These are phyloP conservation scores for Gyromitra esculenta DNA, from an alignment of 2,329 filamentous ascomycete genomes.

Conservation along the genomic window DNA sequence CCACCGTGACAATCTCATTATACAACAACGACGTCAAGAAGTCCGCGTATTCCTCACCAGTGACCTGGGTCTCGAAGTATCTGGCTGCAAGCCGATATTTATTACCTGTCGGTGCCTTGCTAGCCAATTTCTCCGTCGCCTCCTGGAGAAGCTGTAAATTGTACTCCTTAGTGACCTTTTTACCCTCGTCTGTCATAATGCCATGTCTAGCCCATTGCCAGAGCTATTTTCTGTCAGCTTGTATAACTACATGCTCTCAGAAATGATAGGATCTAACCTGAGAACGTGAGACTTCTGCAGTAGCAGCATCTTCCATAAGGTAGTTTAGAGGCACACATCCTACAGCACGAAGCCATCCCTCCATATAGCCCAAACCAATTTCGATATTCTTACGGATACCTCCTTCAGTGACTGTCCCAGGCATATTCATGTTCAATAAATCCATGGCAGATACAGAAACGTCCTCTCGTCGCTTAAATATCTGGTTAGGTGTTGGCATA, in stretches of 20 bases:
- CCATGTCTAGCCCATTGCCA: constrained; percentile 82
- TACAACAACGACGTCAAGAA: constrained; percentile 85
- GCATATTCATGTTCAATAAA: constrained; percentile 97
- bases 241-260: not conserved
- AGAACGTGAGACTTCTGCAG: constrained; percentile 90
- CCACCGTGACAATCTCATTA: constrained; percentile 83
- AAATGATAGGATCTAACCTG: constrained; percentile 73
- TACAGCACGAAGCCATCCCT: constrained; percentile 93
- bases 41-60: constrained; percentile 96
- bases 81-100: constrained; percentile 90
- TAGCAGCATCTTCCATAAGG: constrained; percentile 98
- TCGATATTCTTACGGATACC: constrained; percentile 98
- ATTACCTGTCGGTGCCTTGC: constrained; percentile 83
- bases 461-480: constrained; percentile 89
- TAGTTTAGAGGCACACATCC: constrained; percentile 98
- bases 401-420: constrained; percentile 88
- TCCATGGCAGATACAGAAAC: constrained; percentile 87
- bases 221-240: constrained; percentile 44
- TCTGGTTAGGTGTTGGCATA: constrained; percentile 98
- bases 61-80: constrained; percentile 93
- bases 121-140: constrained; percentile 77
- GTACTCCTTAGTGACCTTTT: constrained; percentile 92
- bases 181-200: constrained; percentile 82
- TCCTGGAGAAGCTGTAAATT: constrained; percentile 86
- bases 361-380: constrained; percentile 98